phyloP scores from a whole-genome alignment of 495 filamentous ascomycete genomes.

The Paragyromitra xinjiangensis region DNA sequence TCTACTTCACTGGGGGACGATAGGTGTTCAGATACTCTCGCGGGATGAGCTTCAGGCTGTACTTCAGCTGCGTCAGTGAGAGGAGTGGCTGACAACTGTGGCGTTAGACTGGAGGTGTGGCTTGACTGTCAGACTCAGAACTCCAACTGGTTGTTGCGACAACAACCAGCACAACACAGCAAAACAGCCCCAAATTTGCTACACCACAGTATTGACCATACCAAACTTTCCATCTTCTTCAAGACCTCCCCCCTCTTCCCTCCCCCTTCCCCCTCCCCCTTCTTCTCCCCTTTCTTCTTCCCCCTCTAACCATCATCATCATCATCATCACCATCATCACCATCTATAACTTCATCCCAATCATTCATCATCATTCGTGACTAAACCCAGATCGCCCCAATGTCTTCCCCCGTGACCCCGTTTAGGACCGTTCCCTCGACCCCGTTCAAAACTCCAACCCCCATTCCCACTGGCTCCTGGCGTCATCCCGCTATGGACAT shows the following conservation, averaged over 20 bases:
- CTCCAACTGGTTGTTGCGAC: too few relatives aligned
- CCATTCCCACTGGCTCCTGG: constrained; percentile 79
- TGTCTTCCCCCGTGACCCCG: constrained; percentile 36
- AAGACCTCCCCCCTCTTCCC: neutral
- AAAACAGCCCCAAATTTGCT: too few relatives aligned
- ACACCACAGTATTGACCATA: neutral
- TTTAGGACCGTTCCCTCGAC: constrained; percentile 50
- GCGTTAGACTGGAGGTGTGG: too few relatives aligned
- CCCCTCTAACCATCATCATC: constrained; percentile 17
- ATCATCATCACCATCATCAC: constrained; percentile 4
- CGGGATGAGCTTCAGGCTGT: constrained; percentile 15
- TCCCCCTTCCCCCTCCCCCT: neutral
- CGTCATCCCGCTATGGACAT: constrained; percentile 82
- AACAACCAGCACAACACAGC: too few relatives aligned
- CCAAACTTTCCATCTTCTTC: neutral
- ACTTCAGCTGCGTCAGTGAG: neutral
- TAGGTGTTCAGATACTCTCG: constrained; percentile 13
- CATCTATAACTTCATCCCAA: neutral
- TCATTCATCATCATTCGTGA: constrained; percentile 14
- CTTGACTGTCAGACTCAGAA: too few relatives aligned
- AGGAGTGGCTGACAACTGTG: too few relatives aligned
- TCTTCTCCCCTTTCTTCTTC: neutral
- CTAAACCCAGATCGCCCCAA: constrained; percentile 16
- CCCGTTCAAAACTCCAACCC: constrained; percentile 53
- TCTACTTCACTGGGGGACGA: neutral